Evolutionary conservation across 2,329 filamentous ascomycete genomes (phyloP).

Genomic region (Gnomoniopsis smithogilvyi): DNA sequence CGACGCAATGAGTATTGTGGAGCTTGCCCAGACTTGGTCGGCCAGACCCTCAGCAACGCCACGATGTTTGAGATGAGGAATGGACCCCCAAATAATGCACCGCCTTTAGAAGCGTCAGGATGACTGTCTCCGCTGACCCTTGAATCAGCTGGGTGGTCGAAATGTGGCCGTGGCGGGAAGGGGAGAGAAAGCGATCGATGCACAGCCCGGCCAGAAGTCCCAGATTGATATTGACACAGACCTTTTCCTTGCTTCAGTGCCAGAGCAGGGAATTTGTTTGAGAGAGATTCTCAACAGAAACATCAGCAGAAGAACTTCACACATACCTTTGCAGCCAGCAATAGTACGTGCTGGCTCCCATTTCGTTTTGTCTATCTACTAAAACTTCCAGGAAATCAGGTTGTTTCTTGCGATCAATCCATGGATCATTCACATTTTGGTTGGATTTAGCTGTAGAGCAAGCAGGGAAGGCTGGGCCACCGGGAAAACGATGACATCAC

Average conservation of each 20-base stretch:
- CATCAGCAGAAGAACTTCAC: neutral
- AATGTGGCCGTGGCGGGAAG: neutral
- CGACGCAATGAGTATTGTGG: conserved; percentile 1
- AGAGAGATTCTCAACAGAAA: neutral
- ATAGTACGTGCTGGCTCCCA: too few species aligned
- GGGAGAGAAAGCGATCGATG: neutral
- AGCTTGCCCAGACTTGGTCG: neutral
- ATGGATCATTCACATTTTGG: neutral
- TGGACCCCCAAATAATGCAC: neutral
- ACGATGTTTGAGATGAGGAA: conserved; percentile 9
- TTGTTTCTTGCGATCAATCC: neutral
- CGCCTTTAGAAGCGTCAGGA: conserved; percentile 6
- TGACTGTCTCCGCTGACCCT: conserved; percentile 5
- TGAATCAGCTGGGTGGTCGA: neutral
- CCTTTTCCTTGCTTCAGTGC: neutral
- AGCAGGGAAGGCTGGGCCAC: neutral
- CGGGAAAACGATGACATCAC: neutral
- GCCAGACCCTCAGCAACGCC: neutral
- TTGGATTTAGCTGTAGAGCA: neutral
- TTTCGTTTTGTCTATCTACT: too few species aligned
- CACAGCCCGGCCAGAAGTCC: neutral
- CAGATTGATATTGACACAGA: neutral
- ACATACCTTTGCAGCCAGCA: too few species aligned
- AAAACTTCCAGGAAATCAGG: too few species aligned
- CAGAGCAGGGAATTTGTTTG: neutral